These are phyloP conservation scores for Zygnema circumcarinatum DNA, from an alignment of 139 green algal species.

Conservation along the genomic window DNA sequence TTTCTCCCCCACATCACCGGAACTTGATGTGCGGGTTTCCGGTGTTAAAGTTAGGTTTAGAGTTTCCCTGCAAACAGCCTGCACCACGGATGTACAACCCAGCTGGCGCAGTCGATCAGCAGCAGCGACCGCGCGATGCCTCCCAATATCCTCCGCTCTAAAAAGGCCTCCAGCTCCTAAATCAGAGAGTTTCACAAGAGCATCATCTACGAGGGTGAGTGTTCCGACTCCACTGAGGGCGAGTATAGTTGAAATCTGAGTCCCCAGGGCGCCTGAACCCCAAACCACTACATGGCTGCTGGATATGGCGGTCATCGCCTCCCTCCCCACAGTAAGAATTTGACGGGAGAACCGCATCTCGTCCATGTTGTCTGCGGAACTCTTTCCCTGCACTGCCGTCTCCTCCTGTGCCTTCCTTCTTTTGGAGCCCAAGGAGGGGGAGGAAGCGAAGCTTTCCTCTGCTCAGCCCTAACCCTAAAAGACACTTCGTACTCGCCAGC, in stretches of 20 bases:
- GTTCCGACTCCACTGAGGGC: background rate
- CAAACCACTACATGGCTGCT: background rate
- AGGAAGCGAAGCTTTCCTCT: too few species aligned
- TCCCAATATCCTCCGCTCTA: slow-evolving; percentile 9
- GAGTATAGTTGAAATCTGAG: background rate
- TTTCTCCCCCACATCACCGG: background rate
- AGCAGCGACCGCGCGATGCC: background rate
- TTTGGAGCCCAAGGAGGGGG: too few species aligned
- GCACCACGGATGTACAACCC: background rate
- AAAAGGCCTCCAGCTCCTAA: slow-evolving; percentile 17
- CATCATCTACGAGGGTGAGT: background rate
- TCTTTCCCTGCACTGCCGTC: too few species aligned
- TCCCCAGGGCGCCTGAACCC: slow-evolving; percentile 9
- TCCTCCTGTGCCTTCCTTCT: too few species aligned
- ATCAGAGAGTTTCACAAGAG: slow-evolving; percentile 11
- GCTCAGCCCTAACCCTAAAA: too few species aligned
- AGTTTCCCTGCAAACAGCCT: background rate
- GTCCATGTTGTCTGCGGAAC: too few species aligned
- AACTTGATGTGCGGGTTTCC: background rate
- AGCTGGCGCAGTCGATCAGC: background rate
- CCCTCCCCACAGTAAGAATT: slow-evolving; percentile 29
- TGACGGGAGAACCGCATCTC: slow-evolving; percentile 22
- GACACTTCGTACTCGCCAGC: too few species aligned
- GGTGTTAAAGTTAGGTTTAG: background rate
- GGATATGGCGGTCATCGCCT: background rate